Evolutionary conservation across 1,284 basidiomycete species (phyloP), one percentile per base, ranked within the genome.

Genomic region (Pseudozyma thailandica): DNA sequence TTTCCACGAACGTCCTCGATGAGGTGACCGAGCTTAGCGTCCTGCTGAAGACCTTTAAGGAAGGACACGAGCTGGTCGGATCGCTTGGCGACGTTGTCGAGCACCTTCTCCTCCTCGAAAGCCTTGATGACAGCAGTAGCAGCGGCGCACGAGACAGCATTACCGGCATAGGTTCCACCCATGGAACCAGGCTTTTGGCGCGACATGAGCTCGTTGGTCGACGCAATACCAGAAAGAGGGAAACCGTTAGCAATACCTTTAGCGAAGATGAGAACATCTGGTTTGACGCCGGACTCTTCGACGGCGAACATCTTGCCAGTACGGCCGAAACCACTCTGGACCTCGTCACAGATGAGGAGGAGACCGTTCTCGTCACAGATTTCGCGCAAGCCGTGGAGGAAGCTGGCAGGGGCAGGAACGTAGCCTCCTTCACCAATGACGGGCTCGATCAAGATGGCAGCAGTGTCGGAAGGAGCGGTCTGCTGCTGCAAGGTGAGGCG

Each of bases 161-260:
- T 80, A 27, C 78, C 79, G 6, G 79, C 77, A 31, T 81, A 81
- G 12, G 79, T 81, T 9, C 79, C 79, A 20, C 90, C 91, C 88
- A 95, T 90, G 16, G 88, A 89, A 13, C 93, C 93, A 7, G 91
- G 88, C 79, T 87, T 88, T 66, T 95, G 87, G 76, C 86, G 88
- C 82, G 92, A 91, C 57, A 92, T 93, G 54, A 95, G 80, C 74
- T 92, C 91, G 84, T 89, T 92, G 50, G 89, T 86, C 70, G 90
- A 90, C 50, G 93, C 88, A 41, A 97, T 88, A 25, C 90, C 93
- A 56, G 91, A 93, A 62, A 98, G 86, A 1, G 94, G 94, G 88
- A 95, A 96, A 13, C 93, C 93, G 80, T 94, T 94, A 31, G 93
- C 94, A 20, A 97, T 86, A 16, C 94, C 94, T 88, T 98, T 98